Base-by-base conservation (phyloP, 2,329 filamentous ascomycete genomes). In the Epichloe gansuensis region DNA sequence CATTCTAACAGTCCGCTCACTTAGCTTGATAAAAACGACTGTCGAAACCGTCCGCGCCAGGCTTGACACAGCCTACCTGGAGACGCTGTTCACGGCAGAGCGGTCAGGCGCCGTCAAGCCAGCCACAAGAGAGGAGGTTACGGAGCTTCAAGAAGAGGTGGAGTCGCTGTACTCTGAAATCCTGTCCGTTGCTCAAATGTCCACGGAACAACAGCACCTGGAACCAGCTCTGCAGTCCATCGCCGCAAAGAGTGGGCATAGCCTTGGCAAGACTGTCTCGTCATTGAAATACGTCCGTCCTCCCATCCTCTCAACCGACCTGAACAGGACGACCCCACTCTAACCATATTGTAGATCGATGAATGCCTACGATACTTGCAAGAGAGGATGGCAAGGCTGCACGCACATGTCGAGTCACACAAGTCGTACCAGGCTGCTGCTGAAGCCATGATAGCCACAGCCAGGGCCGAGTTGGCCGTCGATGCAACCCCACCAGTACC, bases 161-260 rank as follows among this genome's bases (percentile, higher is more conserved):
- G 82, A 86, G 57, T 85, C 82, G 4, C 70, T 88, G 3, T 83
- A 85, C 58, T 72, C 81, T 0, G 85, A 88, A 61, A 82, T 88
- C 42, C 69, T 84, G 0, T 80, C 83, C 0, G 81, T 88, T 2
- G 78, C 83, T 6, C 80, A 85, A 56, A 88, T 88, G 80, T 80
- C 83, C 0, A 74, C 83, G 1, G 82, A 87, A 57, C 78, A 85
- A 59, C 81, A 86, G 61, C 76, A 83, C 58, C 71, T 85, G 5
- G 76, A 80, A 54, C 83, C 84, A 0, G 79, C 83, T 1, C 66
- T 80, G 5, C 67, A 68, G 52, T 67, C 71, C 0, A 62, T 76
- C 4, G 66, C 73, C 6, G 64, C 69, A 2, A 72, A 67, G 52
- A 73, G 71, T 48, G 69, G 71, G 1, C 68, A 73, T 39, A 71